Percentiles rank a stretch among this genome's conserved stretches.
These are phyloP conservation scores for Hippophae rhamnoides DNA, from an alignment of 306 rosid genomes.

Conservation along the genomic window DNA sequence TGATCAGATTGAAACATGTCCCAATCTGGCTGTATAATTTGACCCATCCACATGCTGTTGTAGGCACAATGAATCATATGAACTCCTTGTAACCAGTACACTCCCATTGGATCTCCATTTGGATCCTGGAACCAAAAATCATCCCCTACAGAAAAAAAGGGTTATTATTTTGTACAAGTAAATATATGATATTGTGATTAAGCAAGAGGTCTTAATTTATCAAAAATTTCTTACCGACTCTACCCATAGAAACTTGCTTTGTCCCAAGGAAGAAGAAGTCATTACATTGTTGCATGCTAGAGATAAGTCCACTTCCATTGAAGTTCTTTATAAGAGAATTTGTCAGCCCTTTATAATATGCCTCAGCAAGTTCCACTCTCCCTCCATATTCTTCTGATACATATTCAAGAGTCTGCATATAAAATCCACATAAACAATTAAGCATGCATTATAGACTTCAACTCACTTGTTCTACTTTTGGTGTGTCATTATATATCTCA, in stretches of 20 bases:
- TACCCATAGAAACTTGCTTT: slow-evolving; percentile 51
- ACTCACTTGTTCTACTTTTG: too few species aligned
- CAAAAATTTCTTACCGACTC: slow-evolving; percentile 50
- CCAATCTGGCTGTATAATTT: slow-evolving; percentile 87
- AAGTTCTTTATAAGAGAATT: slow-evolving; percentile 62
- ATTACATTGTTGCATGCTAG: slow-evolving; percentile 96
- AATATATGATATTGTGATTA: too few species aligned
- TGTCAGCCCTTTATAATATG: slow-evolving; percentile 54
- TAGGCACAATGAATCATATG: slow-evolving; percentile 88
- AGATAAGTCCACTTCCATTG: slow-evolving; percentile 61
- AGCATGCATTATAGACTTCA: too few species aligned
- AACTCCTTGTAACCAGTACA: slow-evolving; percentile 77
- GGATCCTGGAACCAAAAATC: slow-evolving; percentile 97
- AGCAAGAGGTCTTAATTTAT: too few species aligned
- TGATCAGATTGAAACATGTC: slow-evolving; percentile 94
- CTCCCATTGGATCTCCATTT: slow-evolving; percentile 84
- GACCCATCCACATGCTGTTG: slow-evolving; percentile 96
- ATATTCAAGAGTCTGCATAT: slow-evolving; percentile 52
- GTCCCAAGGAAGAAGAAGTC: slow-evolving; percentile 88
- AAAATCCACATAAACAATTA: not conserved
- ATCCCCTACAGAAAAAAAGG: slow-evolving; percentile 39
- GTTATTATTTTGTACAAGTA: too few species aligned
- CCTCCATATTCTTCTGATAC: slow-evolving; percentile 69
- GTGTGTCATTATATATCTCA: too few species aligned
- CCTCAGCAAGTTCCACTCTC: slow-evolving; percentile 70